Conservation (phyloP, 1,139 yeast species). For the Hemisphaericaspora xylofermentans region DNA sequence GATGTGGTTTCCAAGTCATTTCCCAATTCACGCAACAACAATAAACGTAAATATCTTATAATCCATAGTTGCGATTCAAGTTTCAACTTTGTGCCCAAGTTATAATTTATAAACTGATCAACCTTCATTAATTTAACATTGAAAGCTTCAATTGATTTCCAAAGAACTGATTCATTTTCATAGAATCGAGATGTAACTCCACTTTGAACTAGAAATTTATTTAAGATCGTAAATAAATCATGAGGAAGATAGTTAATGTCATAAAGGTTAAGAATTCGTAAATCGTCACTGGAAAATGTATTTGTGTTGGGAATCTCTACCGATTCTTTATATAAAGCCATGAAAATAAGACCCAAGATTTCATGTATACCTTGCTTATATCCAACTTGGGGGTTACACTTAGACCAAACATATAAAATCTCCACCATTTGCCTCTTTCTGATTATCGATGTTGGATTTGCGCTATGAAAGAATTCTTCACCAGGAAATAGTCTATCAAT, state of each 20-base stretch:
- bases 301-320: constrained; percentile 34
- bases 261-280: constrained; percentile 36
- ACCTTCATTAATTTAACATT: constrained; percentile 47
- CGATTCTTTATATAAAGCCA: constrained; percentile 47
- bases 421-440: constrained; percentile 46
- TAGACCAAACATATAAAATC: constrained; percentile 54
- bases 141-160: constrained; percentile 48
- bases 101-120: constrained; percentile 47
- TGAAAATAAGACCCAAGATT: constrained; percentile 57
- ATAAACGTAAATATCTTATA: constrained; percentile 59
- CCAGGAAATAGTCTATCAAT: constrained; percentile 64
- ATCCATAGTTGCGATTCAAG: constrained; percentile 67
- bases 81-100: constrained; percentile 44
- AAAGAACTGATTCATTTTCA: constrained; percentile 40
- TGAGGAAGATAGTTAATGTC: constrained; percentile 40
- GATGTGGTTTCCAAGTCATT: constrained; percentile 40
- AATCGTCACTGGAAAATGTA: constrained; percentile 35
- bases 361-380: constrained; percentile 77
- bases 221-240: constrained; percentile 49
- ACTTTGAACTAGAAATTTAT: constrained; percentile 38
- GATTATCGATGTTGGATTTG: constrained; percentile 16
- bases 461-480: constrained; percentile 47
- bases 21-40: constrained; percentile 61
- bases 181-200: constrained; percentile 42
- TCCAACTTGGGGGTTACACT: constrained; percentile 50